Evolutionary conservation across 331 rosid species (phyloP).

Genomic region (Malus hybrid): DNA sequence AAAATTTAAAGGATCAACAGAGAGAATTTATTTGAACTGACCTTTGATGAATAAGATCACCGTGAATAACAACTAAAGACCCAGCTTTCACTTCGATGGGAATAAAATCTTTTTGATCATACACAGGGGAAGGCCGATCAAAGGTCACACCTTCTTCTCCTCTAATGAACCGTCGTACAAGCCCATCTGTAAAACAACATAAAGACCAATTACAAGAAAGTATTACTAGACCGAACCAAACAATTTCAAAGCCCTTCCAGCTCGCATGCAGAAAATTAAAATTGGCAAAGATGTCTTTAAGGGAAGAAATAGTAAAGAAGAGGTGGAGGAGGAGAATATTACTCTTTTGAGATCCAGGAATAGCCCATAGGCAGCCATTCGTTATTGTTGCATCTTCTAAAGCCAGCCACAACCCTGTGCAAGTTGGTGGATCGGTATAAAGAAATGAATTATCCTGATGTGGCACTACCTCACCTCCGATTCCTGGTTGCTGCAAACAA

Average conservation of each 20-base stretch:
- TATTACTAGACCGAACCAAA: constrained; percentile 7
- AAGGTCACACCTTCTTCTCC: constrained; percentile 68
- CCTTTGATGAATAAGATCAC: constrained; percentile 97
- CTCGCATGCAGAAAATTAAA: background rate
- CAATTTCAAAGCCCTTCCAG: constrained; percentile 1
- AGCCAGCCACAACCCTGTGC: constrained; percentile 94
- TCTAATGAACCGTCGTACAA: constrained; percentile 76
- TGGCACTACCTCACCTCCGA: constrained; percentile 97
- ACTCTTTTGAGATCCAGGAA: constrained; percentile 96
- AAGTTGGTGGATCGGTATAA: constrained; percentile 80
- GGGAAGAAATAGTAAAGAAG: background rate
- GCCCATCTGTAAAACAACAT: constrained; percentile 55
- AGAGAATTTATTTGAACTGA: constrained; percentile 23
- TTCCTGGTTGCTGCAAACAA: constrained; percentile 84
- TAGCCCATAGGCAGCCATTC: constrained; percentile 92
- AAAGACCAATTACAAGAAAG: background rate
- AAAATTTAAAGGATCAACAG: background rate
- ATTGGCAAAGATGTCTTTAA: background rate
- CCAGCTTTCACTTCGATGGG: constrained; percentile 94
- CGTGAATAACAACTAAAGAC: constrained; percentile 78
- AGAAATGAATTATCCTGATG: constrained; percentile 95
- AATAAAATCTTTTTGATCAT: constrained; percentile 69
- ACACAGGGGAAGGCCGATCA: constrained; percentile 67
- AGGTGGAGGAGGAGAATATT: constrained; percentile 3
- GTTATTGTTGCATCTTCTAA: constrained; percentile 71